Evolutionary conservation across 129 eudicot species (phyloP), one percentile per base, ranked within the genome.

Genomic region (Rutidosis leptorrhynchoides): DNA sequence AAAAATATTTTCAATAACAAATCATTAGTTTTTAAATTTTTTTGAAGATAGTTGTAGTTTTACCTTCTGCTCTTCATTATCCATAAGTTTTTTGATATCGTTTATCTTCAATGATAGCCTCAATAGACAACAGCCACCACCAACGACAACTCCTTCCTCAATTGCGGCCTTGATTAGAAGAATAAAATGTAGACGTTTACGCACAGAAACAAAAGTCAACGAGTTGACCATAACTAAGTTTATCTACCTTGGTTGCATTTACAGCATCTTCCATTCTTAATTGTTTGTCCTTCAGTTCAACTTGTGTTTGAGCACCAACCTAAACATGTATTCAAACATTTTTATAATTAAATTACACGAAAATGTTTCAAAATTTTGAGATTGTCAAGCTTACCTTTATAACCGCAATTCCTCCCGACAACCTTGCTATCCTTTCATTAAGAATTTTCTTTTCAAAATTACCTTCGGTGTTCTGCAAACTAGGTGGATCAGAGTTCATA

Each of bases 251-350:
- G 28, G 98, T 81, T 79, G 98, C 98, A 87, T 91, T 91, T 54
- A 91, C 75, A 30, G 98, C 96, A 83, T 91, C 98, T 83, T 91
- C 94, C 74, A 91, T 84, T 76, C 95, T 85, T 27, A 91, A 70
- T 35, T 87, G 88, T 68, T 91, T 91, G 56, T 91, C 98, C 69
- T 91, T 91, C 64, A 85, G 53, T 76, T 91, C 98, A 48, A 83
- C 82, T 56, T 81, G 87, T 62, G 98, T 91, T 72, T 87, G 98
- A 48, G 96, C 96, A 75, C 98, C 98, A 43, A 91, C 97, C 97
- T 90, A 51, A 58, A 16, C 65, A 70, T 70, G 21, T 21, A 2
- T 23, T 42, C 29, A 46, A 35, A 59, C 40, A 63, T 24, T 32
- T 19, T 15, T 43, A 30, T 25, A 54, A 14, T 40, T 28, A 66